Evolutionary conservation across 2,329 filamentous ascomycete genomes (phyloP).

Genomic region (Phialocephala subalpina): DNA sequence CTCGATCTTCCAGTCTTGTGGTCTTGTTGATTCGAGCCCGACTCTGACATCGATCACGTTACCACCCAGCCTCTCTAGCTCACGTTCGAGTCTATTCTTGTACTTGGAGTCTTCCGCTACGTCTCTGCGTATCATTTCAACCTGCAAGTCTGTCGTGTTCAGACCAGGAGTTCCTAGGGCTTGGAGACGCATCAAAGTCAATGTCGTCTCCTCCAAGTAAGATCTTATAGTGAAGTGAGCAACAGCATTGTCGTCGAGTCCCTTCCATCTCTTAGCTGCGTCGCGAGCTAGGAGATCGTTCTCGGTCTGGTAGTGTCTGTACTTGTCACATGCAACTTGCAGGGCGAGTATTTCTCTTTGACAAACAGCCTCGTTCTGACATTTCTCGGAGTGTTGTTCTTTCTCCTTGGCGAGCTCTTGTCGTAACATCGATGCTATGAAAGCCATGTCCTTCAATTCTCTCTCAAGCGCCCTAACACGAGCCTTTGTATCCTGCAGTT

Average conservation of each 20-base stretch:
- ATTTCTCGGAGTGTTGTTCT: slow-evolving; percentile 15
- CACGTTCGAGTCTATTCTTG: slow-evolving; percentile 20
- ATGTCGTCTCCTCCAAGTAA: slow-evolving; percentile 8
- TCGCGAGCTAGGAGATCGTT: slow-evolving; percentile 15
- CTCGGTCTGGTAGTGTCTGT: slow-evolving; percentile 4
- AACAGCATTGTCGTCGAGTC: slow-evolving; percentile 7
- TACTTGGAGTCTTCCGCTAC: slow-evolving; percentile 5
- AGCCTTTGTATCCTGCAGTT: slow-evolving; percentile 8
- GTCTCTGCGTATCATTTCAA: slow-evolving; percentile 8
- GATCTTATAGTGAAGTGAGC: slow-evolving; percentile 10
- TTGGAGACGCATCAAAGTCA: slow-evolving; percentile 4
- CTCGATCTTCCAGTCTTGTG: slow-evolving; percentile 9
- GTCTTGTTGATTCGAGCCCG: slow-evolving; percentile 17
- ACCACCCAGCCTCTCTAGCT: slow-evolving; percentile 19
- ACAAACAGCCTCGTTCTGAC: slow-evolving; percentile 19
- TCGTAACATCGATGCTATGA: slow-evolving; percentile 9
- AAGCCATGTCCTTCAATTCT: not conserved
- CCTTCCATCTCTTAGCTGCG: slow-evolving; percentile 9
- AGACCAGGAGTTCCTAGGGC: slow-evolving; percentile 12
- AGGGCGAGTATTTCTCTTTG: slow-evolving; percentile 18
- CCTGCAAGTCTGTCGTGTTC: slow-evolving; percentile 9
- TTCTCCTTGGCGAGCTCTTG: slow-evolving; percentile 21
- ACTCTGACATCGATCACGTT: slow-evolving; percentile 18
- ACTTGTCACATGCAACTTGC: slow-evolving; percentile 3
- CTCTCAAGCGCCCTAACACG: slow-evolving; percentile 4